These are phyloP conservation scores for Pugionium cornutum DNA, from an alignment of 345 rosid genomes.

Conservation along the genomic window DNA sequence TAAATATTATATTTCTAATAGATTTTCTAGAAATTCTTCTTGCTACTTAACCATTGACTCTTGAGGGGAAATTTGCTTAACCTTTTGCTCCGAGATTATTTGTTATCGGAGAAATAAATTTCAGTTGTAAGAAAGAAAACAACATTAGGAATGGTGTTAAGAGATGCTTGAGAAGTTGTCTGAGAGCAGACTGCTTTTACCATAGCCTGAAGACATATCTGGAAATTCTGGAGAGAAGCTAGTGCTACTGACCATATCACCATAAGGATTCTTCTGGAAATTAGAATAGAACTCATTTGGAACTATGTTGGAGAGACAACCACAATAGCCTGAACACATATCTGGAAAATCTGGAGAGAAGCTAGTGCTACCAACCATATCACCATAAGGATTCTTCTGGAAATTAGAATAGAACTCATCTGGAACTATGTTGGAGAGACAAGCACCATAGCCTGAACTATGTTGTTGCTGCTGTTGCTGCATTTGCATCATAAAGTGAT, in stretches of 20 bases:
- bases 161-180: slow-evolving; percentile 10
- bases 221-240: slow-evolving; percentile 7
- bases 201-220: slow-evolving; percentile 2
- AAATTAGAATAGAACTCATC: slow-evolving; percentile 10
- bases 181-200: background rate
- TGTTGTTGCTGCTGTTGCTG: slow-evolving; percentile 1
- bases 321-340: slow-evolving; percentile 6
- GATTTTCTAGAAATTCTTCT: slow-evolving; percentile 1
- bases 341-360: slow-evolving; percentile 6
- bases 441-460: slow-evolving; percentile 12
- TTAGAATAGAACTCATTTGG: slow-evolving; percentile 12
- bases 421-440: slow-evolving; percentile 13
- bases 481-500: slow-evolving; percentile 9
- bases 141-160: background rate
- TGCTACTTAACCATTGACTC: background rate
- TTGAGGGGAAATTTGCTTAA: background rate
- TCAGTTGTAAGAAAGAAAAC: too few species aligned
- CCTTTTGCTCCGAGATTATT: background rate
- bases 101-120: background rate
- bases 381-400: slow-evolving; percentile 4
- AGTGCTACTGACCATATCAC: slow-evolving; percentile 1
- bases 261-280: slow-evolving; percentile 9
- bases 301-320: slow-evolving; percentile 5
- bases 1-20: too few species aligned
- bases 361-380: slow-evolving; percentile 4